Evolutionary conservation across 2,329 filamentous ascomycete genomes (phyloP).

Genomic region (Colletotrichum sp.): DNA sequence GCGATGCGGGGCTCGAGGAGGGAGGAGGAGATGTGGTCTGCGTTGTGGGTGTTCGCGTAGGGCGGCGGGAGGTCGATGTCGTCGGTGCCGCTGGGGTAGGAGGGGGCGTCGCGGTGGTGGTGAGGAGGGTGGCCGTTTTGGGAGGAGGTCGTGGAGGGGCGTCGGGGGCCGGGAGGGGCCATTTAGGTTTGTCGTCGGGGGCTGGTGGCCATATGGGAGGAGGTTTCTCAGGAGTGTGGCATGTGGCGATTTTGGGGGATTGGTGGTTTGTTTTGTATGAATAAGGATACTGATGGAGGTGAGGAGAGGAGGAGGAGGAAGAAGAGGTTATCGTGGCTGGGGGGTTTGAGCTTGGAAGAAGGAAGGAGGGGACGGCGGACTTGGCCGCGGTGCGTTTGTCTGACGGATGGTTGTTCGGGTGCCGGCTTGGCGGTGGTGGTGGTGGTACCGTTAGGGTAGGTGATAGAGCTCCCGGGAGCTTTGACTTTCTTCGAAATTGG

Average conservation of each 20-base stretch:
- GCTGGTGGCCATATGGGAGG: slow-evolving; percentile 12
- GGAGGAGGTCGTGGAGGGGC: not conserved
- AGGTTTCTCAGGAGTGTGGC: not conserved
- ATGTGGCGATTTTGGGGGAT: not conserved
- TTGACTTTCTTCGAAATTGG: not conserved
- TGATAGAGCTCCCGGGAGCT: not conserved
- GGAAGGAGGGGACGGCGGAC: not conserved
- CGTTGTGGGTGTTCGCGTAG: not conserved
- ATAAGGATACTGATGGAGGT: not conserved
- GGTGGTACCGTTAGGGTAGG: not conserved
- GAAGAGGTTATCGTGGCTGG: not conserved
- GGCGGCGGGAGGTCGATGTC: not conserved
- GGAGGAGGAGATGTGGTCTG: slow-evolving; percentile 31
- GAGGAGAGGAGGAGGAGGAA: not conserved
- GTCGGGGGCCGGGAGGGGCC: slow-evolving; percentile 1
- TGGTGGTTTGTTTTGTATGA: not conserved
- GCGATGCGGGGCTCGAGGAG: slow-evolving; percentile 79
- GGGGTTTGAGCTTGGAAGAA: not conserved
- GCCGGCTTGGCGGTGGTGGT: not conserved
- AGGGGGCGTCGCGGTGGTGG: not conserved
- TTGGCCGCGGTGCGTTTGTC: not conserved
- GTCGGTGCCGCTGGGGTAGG: not conserved
- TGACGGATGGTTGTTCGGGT: not conserved
- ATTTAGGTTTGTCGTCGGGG: slow-evolving; percentile 1
- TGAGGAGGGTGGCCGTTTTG: not conserved